Evolutionary conservation across 225 moss, liverwort and hornwort genomes (phyloP).

Genomic region (Thuidium tamariscinum): DNA sequence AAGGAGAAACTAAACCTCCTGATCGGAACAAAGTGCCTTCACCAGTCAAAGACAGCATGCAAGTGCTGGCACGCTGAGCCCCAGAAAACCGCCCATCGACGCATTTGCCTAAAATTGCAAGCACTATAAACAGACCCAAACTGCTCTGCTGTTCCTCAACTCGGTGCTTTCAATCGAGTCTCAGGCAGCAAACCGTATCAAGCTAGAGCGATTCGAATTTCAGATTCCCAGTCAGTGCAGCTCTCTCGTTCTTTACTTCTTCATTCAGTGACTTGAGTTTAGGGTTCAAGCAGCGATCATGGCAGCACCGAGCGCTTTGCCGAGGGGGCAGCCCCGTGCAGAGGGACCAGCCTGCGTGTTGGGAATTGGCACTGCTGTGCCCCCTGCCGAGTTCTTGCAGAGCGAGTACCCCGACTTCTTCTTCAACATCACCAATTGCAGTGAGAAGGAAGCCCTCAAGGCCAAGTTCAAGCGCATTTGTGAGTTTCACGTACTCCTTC

Average conservation of each 20-base stretch:
- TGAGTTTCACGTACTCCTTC: slow-evolving; percentile 1
- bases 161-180: not conserved
- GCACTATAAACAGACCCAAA: not conserved
- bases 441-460: slow-evolving; percentile 14
- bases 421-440: slow-evolving; percentile 11
- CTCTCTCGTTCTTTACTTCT: not conserved
- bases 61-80: not conserved
- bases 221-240: not conserved
- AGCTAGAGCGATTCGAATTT: not conserved
- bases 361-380: slow-evolving; percentile 29
- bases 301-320: not conserved
- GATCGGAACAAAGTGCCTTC: not conserved
- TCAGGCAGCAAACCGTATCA: no score
- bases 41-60: not conserved
- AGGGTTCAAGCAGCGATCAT: not conserved
- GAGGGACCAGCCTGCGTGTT: slow-evolving; percentile 17
- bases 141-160: not conserved
- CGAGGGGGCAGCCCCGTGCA: slow-evolving; percentile 10
- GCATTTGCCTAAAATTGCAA: not conserved
- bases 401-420: not conserved
- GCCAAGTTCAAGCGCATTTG: slow-evolving; percentile 26
- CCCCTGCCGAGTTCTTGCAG: slow-evolving; percentile 7
- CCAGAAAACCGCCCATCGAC: not conserved
- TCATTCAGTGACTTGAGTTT: not conserved
- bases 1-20: not conserved